Base-by-base conservation (phyloP, 2,329 filamentous ascomycete species). In the Iodosphaeria phyllophila region DNA sequence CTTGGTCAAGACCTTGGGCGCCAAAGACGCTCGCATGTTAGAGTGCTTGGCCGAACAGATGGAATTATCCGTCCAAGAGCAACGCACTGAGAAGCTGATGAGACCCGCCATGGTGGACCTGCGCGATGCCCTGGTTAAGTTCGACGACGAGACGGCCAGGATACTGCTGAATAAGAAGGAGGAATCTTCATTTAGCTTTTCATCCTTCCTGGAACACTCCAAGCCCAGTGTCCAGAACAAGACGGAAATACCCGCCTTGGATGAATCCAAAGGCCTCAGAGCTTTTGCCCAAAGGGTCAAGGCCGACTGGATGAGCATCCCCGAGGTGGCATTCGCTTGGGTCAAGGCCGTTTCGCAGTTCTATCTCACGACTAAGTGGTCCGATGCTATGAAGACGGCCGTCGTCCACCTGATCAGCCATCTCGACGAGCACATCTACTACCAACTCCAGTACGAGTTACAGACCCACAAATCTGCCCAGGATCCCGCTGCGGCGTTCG, bases 161-260 rank as follows among this genome's bases (percentile, higher is more conserved):
- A 49, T 63, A 5, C 41, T 71, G 8, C 42, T 68, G 8, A 58
- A 50, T 31, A 67, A 66, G 32, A 59, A 60, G 28, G 60, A 64
- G 22, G 48, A 54, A 6, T 51, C 58, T 0, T 54, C 56, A 8
- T 46, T 65, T 16, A 64, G 64, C 6, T 50, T 71, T 10, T 66
- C 61, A 1, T 67, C 65, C 4, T 74, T 74, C 34, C 52, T 74
- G 4, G 69, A 74, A 34, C 65, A 74, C 35, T 60, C 66, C 2
- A 72, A 71, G 33, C 51, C 60, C 0, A 56, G 57, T 4, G 55
- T 61, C 1, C 58, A 65, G 35, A 57, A 61, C 24, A 48, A 55
- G 13, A 46, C 48, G 2, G 53, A 51, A n/a, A 52, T 50, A 3
- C 49, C 56, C 1, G 35, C 42, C 0, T 68, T 72, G 31, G 53